Base-by-base conservation (phyloP, 78 protist genomes). In the Fonticula alba region DNA sequence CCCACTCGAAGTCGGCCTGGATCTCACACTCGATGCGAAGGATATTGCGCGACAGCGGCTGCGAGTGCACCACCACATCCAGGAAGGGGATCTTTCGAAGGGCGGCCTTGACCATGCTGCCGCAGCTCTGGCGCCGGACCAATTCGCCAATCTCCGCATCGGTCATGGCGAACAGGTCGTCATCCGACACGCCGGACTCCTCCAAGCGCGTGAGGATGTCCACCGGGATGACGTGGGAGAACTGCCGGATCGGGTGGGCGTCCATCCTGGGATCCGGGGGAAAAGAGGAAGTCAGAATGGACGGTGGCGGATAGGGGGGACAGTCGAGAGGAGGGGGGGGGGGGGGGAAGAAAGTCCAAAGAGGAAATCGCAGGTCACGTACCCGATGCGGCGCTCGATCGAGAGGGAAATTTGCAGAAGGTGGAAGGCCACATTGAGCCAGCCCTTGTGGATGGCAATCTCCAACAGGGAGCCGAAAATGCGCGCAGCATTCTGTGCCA, bases 401-500 rank as follows among this genome's bases (percentile, higher is more conserved):
- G 68, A 31, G 67, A 82, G 78, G 55, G 89, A 72, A n/a, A 90
- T 76, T 41, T 53, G 60, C 27, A 88, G 82, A 11, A 82, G 76
- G 49, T 76, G 43, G 84, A 78, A 81, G 9, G 81, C 81, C 27
- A 53, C 9, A 33, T 68, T 32, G 58, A 87, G 36, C 41, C n/a
- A 46, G n/a, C 17, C 3, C 43, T 38, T 38, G 43, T 7, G 73
- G 17, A 38, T 9, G 43, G 43, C 43, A 7, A 95, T 85, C 67
- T 93, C 98, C 65, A 94, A 94, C 47, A 93, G 76, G 19, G 87
- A 97, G 22, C 99, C 81, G 38, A 82, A 26, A 24, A 95, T 66
- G 15, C 98, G 65, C 31, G 61, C 13, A 13, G 51, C 75, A 47
- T 79, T 76, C 76, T 88, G 89, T 26, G 84, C 72, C n/a, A 88